A percentile compares a stretch with the other conserved stretches of the same genome.
Evolutionary conservation across 148 eudicot genomes (phyloP).

Genomic region (Rhododendron mucronatum): DNA sequence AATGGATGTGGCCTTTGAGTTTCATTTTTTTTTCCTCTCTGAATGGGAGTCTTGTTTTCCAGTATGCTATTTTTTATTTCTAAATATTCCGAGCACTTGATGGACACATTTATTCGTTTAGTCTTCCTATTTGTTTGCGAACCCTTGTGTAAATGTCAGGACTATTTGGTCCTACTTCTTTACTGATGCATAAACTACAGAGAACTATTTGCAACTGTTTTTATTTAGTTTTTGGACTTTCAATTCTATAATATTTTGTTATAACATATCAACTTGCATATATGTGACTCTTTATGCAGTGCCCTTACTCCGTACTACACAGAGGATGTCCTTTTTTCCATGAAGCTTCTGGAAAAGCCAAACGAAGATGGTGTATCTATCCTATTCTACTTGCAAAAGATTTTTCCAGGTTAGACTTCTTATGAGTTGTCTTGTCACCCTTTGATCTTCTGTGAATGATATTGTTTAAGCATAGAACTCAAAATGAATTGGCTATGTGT

Average conservation of each 20-base stretch:
- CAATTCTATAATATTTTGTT: neutral
- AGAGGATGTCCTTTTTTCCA: constrained; percentile 64
- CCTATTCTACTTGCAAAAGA: constrained; percentile 66
- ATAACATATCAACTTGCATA: neutral
- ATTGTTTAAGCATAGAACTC: neutral
- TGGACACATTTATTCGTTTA: neutral
- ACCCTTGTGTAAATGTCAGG: neutral
- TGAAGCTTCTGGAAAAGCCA: constrained; percentile 35
- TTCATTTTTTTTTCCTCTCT: neutral
- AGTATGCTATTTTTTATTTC: neutral
- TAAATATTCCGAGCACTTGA: neutral
- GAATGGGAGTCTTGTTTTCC: neutral
- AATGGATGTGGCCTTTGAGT: neutral
- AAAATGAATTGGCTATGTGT: neutral
- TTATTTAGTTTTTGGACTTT: neutral
- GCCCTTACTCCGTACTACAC: constrained; percentile 54
- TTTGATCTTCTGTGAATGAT: neutral
- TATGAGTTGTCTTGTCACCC: neutral
- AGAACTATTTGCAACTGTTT: neutral
- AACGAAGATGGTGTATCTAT: constrained; percentile 76
- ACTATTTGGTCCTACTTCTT: neutral
- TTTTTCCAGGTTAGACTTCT: constrained; percentile 51
- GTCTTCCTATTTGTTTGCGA: neutral
- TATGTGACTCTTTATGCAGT: constrained; percentile 25
- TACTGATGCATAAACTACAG: neutral